A percentile compares a stretch with the other conserved stretches of the same genome.
phyloP scores from a whole-genome alignment of 768 basidiomycete species.

The Tephrocybe sp. region DNA sequence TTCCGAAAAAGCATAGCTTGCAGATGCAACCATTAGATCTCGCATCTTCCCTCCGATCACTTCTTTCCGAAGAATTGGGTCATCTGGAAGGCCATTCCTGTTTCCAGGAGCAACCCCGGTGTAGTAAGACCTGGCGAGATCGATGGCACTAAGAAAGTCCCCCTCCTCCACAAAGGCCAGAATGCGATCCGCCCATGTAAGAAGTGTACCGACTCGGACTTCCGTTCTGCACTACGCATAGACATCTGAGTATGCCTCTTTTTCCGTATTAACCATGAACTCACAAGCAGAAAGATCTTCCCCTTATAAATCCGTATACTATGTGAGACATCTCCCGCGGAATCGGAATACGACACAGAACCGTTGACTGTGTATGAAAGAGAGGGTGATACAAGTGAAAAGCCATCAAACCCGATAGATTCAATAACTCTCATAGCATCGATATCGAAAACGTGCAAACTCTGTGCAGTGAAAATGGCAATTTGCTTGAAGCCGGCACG shows the following conservation, averaged over 20 bases:
- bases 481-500: slow-evolving; percentile 55
- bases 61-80: slow-evolving; percentile 51
- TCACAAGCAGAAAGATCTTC: slow-evolving; percentile 86
- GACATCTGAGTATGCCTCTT: slow-evolving; percentile 6
- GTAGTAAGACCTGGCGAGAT: slow-evolving; percentile 82
- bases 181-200: slow-evolving; percentile 95
- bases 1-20: slow-evolving; percentile 90
- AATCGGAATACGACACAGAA: slow-evolving; percentile 46
- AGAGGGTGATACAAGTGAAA: slow-evolving; percentile 55
- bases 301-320: slow-evolving; percentile 85
- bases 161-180: slow-evolving; percentile 80
- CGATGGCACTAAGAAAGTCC: slow-evolving; percentile 89
- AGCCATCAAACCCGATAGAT: slow-evolving; percentile 54
- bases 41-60: slow-evolving; percentile 76
- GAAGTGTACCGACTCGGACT: slow-evolving; percentile 77
- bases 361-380: slow-evolving; percentile 46
- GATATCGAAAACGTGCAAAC: slow-evolving; percentile 72
- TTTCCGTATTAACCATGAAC: slow-evolving; percentile 23
- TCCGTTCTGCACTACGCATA: slow-evolving; percentile 55
- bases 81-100: slow-evolving; percentile 79
- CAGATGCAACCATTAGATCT: slow-evolving; percentile 85
- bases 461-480: slow-evolving; percentile 52
- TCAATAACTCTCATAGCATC: slow-evolving; percentile 60
- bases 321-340: slow-evolving; percentile 56
- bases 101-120: slow-evolving; percentile 80